Evolutionary conservation across 2,329 filamentous ascomycete species (phyloP).

Genomic region (Epicoccum nigrum): DNA sequence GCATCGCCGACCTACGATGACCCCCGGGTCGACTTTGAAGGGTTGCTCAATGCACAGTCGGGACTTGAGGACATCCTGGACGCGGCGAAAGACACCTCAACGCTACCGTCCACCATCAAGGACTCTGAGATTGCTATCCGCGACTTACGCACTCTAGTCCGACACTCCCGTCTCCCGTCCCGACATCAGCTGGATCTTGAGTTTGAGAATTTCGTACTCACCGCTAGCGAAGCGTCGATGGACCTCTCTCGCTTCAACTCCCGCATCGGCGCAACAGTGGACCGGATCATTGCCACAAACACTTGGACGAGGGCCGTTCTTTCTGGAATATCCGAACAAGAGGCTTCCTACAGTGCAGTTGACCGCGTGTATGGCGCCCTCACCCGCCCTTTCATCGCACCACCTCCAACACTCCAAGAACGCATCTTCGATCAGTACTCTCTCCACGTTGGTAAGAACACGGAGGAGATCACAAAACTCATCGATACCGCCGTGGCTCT

Average conservation of each 20-base stretch:
- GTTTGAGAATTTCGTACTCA: conserved; percentile 76
- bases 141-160: conserved; percentile 74
- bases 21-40: conserved; percentile 66
- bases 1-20: conserved; percentile 32
- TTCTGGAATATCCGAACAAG: conserved; percentile 61
- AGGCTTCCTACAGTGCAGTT: conserved; percentile 49
- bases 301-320: conserved; percentile 75
- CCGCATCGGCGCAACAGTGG: conserved; percentile 74
- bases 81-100: conserved; percentile 67
- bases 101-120: conserved; percentile 79
- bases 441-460: conserved; percentile 71
- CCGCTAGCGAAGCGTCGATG: conserved; percentile 66
- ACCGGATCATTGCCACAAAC: conserved; percentile 76
- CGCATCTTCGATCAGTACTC: conserved; percentile 76
- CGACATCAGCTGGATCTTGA: conserved; percentile 75
- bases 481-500: conserved; percentile 74
- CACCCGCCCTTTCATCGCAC: conserved; percentile 63
- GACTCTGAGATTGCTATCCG: conserved; percentile 74
- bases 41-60: conserved; percentile 75
- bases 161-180: conserved; percentile 70
- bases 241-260: conserved; percentile 78
- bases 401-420: conserved; percentile 42
- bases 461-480: conserved; percentile 70
- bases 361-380: conserved; percentile 53
- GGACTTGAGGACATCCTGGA: conserved; percentile 78